Evolutionary conservation across 2,329 filamentous ascomycete species (phyloP).

Genomic region (Aschersonia sp.): DNA sequence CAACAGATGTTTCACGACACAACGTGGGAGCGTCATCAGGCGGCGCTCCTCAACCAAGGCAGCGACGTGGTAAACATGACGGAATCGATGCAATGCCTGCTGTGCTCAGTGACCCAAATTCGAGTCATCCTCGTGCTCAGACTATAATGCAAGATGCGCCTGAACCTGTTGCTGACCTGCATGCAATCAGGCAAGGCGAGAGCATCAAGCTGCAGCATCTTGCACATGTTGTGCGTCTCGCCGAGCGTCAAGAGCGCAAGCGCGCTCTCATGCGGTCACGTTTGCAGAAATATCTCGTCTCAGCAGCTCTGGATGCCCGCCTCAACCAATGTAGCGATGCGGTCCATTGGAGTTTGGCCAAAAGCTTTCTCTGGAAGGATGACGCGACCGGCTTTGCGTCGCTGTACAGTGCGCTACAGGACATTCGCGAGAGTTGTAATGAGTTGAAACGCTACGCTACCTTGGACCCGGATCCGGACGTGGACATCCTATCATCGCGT

Average conservation of each 20-base stretch:
- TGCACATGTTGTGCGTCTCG: slow-evolving; percentile 62
- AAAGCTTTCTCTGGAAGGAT: slow-evolving; percentile 57
- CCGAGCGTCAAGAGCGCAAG: slow-evolving; percentile 72
- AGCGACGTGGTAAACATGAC: too few relatives aligned
- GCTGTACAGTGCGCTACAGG: slow-evolving; percentile 64
- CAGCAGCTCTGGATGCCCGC: slow-evolving; percentile 60
- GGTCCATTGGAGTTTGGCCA: slow-evolving; percentile 61
- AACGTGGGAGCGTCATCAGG: too few relatives aligned
- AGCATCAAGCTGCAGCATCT: slow-evolving; percentile 63
- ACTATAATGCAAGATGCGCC: slow-evolving; percentile 53
- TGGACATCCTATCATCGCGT: slow-evolving; percentile 40
- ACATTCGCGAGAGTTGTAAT: slow-evolving; percentile 66
- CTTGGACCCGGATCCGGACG: slow-evolving; percentile 59
- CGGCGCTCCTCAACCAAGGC: too few relatives aligned
- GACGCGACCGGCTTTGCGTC: slow-evolving; percentile 65
- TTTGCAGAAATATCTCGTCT: slow-evolving; percentile 60
- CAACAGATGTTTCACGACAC: too few relatives aligned
- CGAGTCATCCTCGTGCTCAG: slow-evolving; percentile 25
- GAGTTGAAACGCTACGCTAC: slow-evolving; percentile 56
- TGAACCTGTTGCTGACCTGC: slow-evolving; percentile 44
- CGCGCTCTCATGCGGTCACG: slow-evolving; percentile 58
- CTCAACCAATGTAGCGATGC: slow-evolving; percentile 62
- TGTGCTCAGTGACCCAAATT: slow-evolving; percentile 25
- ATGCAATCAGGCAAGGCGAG: slow-evolving; percentile 44
- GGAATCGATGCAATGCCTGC: slow-evolving; percentile 6